Conservation (phyloP, 2,329 filamentous ascomycete species). For the Cytospora piceicola region DNA sequence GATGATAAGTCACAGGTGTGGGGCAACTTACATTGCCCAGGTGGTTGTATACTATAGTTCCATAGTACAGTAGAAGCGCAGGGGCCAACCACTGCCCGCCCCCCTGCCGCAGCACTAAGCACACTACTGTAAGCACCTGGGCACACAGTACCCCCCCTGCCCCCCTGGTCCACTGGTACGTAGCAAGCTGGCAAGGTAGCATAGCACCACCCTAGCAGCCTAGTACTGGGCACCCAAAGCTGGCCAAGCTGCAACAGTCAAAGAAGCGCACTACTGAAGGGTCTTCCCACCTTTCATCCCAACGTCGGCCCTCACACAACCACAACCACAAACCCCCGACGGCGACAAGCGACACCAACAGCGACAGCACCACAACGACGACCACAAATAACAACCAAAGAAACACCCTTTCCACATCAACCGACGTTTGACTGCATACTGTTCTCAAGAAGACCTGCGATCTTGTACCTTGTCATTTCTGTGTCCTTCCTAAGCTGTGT, state of each 20-base stretch:
- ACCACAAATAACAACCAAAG: neutral
- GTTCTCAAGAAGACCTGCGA: neutral
- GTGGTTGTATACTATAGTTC: neutral
- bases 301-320: neutral
- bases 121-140: no score
- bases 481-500: conserved; percentile 1
- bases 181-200: no score
- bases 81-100: neutral
- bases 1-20: neutral
- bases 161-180: no score
- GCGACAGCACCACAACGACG: neutral
- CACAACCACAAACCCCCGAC: neutral
- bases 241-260: neutral
- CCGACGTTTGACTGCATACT: neutral
- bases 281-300: neutral
- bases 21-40: neutral
- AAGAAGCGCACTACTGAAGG: neutral
- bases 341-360: neutral
- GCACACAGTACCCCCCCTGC: neutral
- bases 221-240: no score
- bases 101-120: neutral
- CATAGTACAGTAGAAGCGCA: neutral
- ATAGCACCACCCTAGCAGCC: no score
- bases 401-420: neutral
- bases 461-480: neutral